Percentiles rank a stretch among this genome's conserved stretches.
phyloP scores from a whole-genome alignment of 2,329 filamentous ascomycete species.

The Metarhizium robertsii region DNA sequence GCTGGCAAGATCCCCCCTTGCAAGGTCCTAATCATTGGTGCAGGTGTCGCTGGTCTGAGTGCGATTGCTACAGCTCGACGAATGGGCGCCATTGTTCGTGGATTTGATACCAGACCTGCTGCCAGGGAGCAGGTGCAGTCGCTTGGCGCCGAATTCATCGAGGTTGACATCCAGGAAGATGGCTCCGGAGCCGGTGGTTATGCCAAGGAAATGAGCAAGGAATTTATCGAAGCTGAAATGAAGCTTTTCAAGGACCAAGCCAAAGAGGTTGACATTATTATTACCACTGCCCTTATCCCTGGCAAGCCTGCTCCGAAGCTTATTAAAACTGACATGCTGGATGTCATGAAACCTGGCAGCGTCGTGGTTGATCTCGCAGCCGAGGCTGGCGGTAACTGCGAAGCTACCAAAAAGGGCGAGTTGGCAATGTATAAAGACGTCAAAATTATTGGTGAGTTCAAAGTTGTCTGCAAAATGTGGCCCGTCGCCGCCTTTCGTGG shows the following conservation, averaged over 20 bases:
- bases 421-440: slow-evolving; percentile 65
- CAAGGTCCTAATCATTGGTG: slow-evolving; percentile 84
- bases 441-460: slow-evolving; percentile 63
- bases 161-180: slow-evolving; percentile 77
- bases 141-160: slow-evolving; percentile 80
- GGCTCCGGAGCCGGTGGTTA: slow-evolving; percentile 80
- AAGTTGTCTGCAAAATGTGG: slow-evolving; percentile 2
- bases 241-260: slow-evolving; percentile 83
- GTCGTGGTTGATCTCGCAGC: slow-evolving; percentile 83
- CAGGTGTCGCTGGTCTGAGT: slow-evolving; percentile 79
- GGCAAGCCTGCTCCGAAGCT: slow-evolving; percentile 75
- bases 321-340: slow-evolving; percentile 70
- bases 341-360: slow-evolving; percentile 82
- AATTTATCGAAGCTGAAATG: slow-evolving; percentile 90
- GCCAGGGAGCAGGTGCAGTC: slow-evolving; percentile 86
- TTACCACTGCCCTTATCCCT: slow-evolving; percentile 87
- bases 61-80: slow-evolving; percentile 80
- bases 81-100: slow-evolving; percentile 81
- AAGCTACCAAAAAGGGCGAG: slow-evolving; percentile 67
- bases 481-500: not conserved
- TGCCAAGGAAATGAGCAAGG: slow-evolving; percentile 89
- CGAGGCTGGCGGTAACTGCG: slow-evolving; percentile 82
- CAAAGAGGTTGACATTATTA: slow-evolving; percentile 81
- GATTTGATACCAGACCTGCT: slow-evolving; percentile 84
- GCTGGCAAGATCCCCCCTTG: slow-evolving; percentile 85